Conservation (phyloP, 305 asterid species). For the Fraxinus velutina region DNA sequence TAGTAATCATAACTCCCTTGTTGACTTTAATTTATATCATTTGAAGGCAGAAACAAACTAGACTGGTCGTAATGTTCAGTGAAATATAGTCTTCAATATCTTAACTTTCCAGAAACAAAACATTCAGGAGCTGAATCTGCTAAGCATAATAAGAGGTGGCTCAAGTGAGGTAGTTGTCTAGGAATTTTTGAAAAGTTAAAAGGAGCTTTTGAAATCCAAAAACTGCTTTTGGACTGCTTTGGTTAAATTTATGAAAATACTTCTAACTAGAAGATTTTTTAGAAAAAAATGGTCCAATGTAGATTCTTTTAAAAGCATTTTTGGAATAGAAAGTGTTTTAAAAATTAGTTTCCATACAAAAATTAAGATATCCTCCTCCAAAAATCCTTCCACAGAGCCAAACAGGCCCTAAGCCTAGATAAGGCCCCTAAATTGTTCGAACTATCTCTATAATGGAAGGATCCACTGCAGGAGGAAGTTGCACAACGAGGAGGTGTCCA, state of each 20-base stretch:
- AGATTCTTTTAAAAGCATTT: no score
- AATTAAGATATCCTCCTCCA: no score
- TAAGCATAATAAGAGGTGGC: not conserved
- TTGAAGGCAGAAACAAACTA: not conserved
- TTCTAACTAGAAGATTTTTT: no score
- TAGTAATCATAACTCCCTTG: not conserved
- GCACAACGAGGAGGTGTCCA: not conserved
- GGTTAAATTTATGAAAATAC: no score
- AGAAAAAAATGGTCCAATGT: no score
- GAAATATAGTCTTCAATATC: not conserved
- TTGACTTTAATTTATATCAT: not conserved
- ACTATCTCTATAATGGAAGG: not conserved
- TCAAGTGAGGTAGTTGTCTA: not conserved
- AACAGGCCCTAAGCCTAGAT: not conserved
- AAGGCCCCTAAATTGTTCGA: not conserved
- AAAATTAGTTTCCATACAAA: no score
- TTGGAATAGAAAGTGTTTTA: no score
- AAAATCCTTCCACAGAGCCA: no score
- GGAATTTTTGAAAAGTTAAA: no score
- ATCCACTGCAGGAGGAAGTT: not conserved
- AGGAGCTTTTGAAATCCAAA: no score
- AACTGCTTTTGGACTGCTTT: no score
- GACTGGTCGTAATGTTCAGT: not conserved
- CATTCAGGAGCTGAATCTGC: not conserved
- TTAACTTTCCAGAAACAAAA: not conserved